Conservation (phyloP, 148 eudicot genomes). For the Oxyria digyna region DNA sequence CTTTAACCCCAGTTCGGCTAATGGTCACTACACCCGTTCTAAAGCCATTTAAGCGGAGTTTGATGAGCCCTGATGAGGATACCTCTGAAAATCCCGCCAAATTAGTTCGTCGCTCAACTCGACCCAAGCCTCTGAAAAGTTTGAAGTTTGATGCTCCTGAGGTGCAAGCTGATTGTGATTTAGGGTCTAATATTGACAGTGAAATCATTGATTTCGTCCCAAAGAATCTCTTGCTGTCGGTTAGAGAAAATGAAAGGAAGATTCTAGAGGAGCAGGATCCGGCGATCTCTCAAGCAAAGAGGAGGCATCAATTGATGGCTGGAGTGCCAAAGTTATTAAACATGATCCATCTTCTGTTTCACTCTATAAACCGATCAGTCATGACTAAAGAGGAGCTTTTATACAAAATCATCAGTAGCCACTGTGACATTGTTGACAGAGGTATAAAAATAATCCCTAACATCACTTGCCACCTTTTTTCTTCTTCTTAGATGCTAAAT, state of each 20-base stretch:
- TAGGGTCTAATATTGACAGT: constrained; percentile 14
- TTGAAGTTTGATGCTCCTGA: constrained; percentile 40
- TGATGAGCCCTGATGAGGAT: constrained; percentile 45
- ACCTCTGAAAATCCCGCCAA: constrained; percentile 24
- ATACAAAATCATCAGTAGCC: constrained; percentile 37
- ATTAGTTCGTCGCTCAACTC: constrained; percentile 26
- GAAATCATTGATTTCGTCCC: constrained; percentile 58
- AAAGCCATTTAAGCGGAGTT: constrained; percentile 37
- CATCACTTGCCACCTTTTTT: not conserved
- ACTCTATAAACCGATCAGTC: constrained; percentile 55
- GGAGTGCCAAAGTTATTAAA: constrained; percentile 64
- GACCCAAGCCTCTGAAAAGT: constrained; percentile 19
- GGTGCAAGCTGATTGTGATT: constrained; percentile 8
- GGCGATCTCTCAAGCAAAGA: constrained; percentile 54
- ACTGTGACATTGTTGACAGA: constrained; percentile 49
- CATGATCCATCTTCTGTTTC: constrained; percentile 48
- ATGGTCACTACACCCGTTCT: constrained; percentile 49
- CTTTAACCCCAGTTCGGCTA: constrained; percentile 37
- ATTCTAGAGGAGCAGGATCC: constrained; percentile 47
- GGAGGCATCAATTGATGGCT: constrained; percentile 44
- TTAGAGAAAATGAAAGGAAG: constrained; percentile 51
- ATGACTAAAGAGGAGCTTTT: constrained; percentile 72
- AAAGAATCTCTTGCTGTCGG: constrained; percentile 44
- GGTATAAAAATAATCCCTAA: constrained; percentile 21
- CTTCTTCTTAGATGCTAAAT: not conserved